These are phyloP conservation scores for Nicotiana paniculata DNA, from an alignment of 257 asterid species.

Conservation along the genomic window DNA sequence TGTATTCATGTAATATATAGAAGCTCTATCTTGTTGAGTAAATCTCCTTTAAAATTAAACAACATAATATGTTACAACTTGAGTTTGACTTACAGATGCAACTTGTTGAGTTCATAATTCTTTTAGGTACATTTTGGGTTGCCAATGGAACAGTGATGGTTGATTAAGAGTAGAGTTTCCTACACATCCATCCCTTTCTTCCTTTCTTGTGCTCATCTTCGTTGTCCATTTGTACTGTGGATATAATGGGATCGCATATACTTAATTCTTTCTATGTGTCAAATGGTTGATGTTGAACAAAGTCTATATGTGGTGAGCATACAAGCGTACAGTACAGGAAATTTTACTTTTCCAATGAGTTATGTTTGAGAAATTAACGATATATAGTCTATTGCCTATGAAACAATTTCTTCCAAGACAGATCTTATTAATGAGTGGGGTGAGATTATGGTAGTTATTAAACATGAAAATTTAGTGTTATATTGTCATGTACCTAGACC, in stretches of 20 bases:
- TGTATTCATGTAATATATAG: neutral
- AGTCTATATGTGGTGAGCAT: neutral
- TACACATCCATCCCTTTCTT: neutral
- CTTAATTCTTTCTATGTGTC: neutral
- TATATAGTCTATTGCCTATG: neutral
- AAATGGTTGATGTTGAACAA: neutral
- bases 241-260: neutral
- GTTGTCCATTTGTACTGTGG: neutral
- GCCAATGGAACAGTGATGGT: conserved; percentile 7
- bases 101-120: neutral
- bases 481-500: neutral
- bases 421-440: neutral
- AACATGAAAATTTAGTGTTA: neutral
- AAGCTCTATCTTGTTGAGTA: neutral
- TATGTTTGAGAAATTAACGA: neutral
- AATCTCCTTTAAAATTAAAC: neutral
- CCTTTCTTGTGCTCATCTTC: neutral
- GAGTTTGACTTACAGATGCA: conserved; percentile 9
- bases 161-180: neutral
- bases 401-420: neutral
- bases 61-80: neutral
- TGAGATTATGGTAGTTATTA: neutral
- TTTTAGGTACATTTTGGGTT: neutral
- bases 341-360: neutral
- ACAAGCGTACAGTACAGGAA: no score